Evolutionary conservation across 2,329 filamentous ascomycete species (phyloP).

Genomic region (Penicillium sp.): DNA sequence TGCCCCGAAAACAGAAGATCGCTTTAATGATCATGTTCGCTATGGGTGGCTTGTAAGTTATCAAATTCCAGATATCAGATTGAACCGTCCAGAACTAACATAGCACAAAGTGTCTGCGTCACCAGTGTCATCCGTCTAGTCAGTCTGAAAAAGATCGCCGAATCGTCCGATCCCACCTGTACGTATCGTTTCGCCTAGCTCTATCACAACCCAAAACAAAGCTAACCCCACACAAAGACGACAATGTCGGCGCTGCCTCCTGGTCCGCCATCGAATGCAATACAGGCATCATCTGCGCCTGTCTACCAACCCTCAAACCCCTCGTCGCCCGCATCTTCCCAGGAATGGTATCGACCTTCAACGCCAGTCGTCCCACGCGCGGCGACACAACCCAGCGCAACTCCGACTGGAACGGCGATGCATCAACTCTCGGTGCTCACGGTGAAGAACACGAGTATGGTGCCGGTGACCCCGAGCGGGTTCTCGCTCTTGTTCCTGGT

Average conservation of each 20-base stretch:
- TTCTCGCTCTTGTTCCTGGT: constrained; percentile 20
- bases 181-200: constrained; percentile 2
- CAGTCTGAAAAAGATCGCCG: constrained; percentile 30
- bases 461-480: constrained; percentile 20
- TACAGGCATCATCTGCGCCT: constrained; percentile 41
- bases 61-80: neutral
- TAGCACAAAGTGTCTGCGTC: constrained; percentile 27
- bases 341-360: constrained; percentile 26
- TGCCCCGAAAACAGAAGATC: constrained; percentile 43
- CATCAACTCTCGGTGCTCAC: constrained; percentile 26
- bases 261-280: constrained; percentile 42
- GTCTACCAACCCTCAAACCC: constrained; percentile 39
- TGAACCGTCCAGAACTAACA: neutral
- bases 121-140: constrained; percentile 35
- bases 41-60: constrained; percentile 35
- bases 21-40: constrained; percentile 43
- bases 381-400: constrained; percentile 18
- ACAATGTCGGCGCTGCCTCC: constrained; percentile 34
- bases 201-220: neutral
- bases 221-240: constrained; percentile 16
- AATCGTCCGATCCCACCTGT: constrained; percentile 36
- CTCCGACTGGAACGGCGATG: constrained; percentile 27
- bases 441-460: constrained; percentile 29
- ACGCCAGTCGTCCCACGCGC: constrained; percentile 14
- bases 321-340: constrained; percentile 31